phyloP scores from a whole-genome alignment of 1,139 yeast genomes.

The Lodderomyces oxycetoniae region DNA sequence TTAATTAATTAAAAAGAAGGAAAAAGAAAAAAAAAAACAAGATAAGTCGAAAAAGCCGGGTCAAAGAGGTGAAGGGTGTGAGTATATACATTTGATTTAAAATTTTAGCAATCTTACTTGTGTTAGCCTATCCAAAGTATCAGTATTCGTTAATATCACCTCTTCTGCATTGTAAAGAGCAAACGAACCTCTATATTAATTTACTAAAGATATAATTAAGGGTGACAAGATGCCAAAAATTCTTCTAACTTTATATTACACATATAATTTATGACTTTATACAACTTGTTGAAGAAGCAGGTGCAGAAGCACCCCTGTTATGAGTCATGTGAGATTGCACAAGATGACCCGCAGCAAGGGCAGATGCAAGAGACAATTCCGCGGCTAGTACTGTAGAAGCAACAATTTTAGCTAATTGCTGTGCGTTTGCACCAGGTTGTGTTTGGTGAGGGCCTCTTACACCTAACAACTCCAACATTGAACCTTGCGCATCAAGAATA shows the following conservation, averaged over 20 bases:
- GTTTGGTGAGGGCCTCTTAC: conserved; percentile 95
- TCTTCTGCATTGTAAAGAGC: no score
- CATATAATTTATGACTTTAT: not conserved
- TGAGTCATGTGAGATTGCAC: conserved; percentile 98
- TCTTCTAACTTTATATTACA: no score
- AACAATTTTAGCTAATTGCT: conserved; percentile 89
- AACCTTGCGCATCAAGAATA: conserved; percentile 91
- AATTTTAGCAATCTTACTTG: no score
- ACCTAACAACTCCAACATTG: conserved; percentile 92
- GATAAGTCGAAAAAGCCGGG: not conserved
- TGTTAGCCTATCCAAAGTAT: no score
- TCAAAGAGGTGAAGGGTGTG: no score
- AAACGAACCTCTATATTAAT: no score
- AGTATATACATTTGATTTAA: no score
- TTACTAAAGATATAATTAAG: no score
- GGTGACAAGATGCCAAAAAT: no score
- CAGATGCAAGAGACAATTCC: conserved; percentile 88
- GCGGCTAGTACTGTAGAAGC: conserved; percentile 97
- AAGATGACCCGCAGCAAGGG: conserved; percentile 96
- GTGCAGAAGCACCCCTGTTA: conserved; percentile 52
- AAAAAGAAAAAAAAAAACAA: not conserved
- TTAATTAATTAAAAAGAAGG: no score
- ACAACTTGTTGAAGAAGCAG: conserved; percentile 13
- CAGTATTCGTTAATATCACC: no score
- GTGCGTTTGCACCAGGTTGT: conserved; percentile 90